Evolutionary conservation across 352 stramenopile species (phyloP).

Genomic region (Pythium aphanidermatum): DNA sequence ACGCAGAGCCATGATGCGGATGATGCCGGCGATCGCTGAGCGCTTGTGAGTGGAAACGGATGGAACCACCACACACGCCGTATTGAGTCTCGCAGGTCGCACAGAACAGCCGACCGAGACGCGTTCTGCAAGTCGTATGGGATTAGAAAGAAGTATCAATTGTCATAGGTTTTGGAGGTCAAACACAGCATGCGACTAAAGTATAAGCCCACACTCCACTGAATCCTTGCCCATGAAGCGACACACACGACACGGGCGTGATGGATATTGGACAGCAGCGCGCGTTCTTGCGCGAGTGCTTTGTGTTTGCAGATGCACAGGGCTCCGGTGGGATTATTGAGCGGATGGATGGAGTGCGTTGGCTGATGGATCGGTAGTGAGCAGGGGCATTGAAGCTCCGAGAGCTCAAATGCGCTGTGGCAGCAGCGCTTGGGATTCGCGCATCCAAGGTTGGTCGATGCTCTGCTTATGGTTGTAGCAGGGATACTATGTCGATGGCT

Average conservation of each 20-base stretch:
- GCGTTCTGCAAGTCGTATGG: neutral
- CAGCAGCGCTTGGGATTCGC: constrained; percentile 50
- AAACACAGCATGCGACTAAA: constrained; percentile 2
- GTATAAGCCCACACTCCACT: constrained; percentile 9
- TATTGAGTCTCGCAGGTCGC: constrained; percentile 12
- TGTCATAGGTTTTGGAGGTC: neutral
- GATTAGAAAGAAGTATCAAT: neutral
- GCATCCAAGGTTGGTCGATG: constrained; percentile 57
- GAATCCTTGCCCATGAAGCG: no score
- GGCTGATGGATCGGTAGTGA: neutral
- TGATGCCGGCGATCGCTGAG: neutral
- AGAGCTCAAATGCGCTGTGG: constrained; percentile 68
- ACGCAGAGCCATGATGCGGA: constrained; percentile 13
- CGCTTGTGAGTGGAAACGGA: constrained; percentile 10
- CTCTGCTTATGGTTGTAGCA: neutral
- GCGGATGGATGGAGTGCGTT: neutral
- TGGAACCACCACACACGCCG: constrained; percentile 12
- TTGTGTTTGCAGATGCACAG: constrained; percentile 32
- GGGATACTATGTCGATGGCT: no score
- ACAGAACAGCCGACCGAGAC: neutral
- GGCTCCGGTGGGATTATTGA: constrained; percentile 29
- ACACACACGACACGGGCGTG: no score
- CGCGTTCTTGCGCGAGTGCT: constrained; percentile 37
- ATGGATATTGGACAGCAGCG: constrained; percentile 3
- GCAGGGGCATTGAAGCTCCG: constrained; percentile 33